Conservation (phyloP, 1,139 yeast genomes). For the Scheffersomyces stambukii region DNA sequence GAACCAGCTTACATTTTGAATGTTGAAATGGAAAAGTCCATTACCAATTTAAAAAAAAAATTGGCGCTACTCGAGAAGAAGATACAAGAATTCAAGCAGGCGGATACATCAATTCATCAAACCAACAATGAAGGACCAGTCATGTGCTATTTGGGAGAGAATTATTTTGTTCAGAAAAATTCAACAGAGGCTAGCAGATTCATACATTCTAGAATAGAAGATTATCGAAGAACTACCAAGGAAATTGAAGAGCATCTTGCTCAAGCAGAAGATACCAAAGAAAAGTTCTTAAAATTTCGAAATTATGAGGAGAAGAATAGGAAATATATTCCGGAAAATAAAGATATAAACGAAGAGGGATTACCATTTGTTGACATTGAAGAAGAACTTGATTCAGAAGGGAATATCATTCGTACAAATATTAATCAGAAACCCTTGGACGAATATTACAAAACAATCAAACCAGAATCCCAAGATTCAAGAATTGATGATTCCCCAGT, state of each 20-base stretch:
- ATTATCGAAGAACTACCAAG: constrained; percentile 32
- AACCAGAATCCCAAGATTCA: background rate
- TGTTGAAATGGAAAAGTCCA: constrained; percentile 11
- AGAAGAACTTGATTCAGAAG: constrained; percentile 83
- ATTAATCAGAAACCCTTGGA: constrained; percentile 17
- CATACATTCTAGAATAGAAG: constrained; percentile 34
- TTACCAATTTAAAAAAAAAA: constrained; percentile 12
- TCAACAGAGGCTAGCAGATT: constrained; percentile 41
- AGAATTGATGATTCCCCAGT: too few relatives aligned
- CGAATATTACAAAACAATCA: background rate
- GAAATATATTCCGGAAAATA: constrained; percentile 6
- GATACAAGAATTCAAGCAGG: constrained; percentile 7
- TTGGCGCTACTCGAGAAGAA: constrained; percentile 13
- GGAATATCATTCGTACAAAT: constrained; percentile 48
- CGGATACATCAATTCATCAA: constrained; percentile 6
- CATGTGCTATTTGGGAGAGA: constrained; percentile 54
- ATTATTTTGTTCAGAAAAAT: constrained; percentile 51
- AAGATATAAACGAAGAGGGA: constrained; percentile 35
- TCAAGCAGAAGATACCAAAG: constrained; percentile 38
- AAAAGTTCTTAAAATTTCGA: constrained; percentile 26
- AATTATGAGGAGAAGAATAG: constrained; percentile 9
- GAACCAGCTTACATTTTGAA: background rate
- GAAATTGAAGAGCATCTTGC: constrained; percentile 39
- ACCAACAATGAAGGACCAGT: constrained; percentile 16
- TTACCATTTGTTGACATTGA: constrained; percentile 73